A percentile compares a stretch with the other conserved stretches of the same genome.
Evolutionary conservation across 768 basidiomycete species (phyloP).

Genomic region (Tulasnella sp.): DNA sequence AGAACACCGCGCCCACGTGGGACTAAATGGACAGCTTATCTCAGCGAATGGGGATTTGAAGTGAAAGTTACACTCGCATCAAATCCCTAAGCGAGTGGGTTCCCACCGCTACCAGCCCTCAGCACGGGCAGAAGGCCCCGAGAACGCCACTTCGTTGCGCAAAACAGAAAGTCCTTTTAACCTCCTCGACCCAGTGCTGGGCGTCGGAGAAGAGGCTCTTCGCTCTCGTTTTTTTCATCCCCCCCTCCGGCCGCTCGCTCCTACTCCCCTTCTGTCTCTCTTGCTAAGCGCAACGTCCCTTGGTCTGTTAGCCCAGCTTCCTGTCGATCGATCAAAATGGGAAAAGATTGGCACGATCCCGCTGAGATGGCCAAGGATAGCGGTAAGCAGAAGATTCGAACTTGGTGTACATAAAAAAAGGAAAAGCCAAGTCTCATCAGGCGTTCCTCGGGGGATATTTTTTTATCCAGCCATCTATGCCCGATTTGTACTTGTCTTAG

Average conservation of each 20-base stretch:
- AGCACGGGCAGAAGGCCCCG: background rate
- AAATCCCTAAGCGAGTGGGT: too few species aligned
- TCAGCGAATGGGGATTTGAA: background rate
- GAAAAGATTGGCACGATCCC: conserved; percentile 28
- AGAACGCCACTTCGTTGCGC: background rate
- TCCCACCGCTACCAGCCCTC: background rate
- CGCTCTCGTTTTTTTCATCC: background rate
- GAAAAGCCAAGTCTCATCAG: background rate
- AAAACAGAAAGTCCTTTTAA: background rate
- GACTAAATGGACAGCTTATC: background rate
- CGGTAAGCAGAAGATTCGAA: background rate
- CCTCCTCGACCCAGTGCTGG: background rate
- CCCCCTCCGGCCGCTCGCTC: background rate
- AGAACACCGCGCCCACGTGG: background rate
- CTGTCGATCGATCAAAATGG: conserved; percentile 9
- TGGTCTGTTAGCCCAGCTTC: conserved; percentile 7
- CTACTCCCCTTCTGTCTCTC: conserved; percentile 9
- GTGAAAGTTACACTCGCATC: background rate
- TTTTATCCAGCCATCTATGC: conserved; percentile 31
- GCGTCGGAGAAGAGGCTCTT: background rate
- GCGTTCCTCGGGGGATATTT: background rate
- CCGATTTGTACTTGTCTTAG: conserved; percentile 29
- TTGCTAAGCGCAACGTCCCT: background rate
- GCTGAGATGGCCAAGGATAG: conserved; percentile 25
- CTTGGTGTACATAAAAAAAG: background rate